These are phyloP conservation scores for Malassezia psittaci DNA, from an alignment of 1,284 basidiomycete species.

Conservation along the genomic window DNA sequence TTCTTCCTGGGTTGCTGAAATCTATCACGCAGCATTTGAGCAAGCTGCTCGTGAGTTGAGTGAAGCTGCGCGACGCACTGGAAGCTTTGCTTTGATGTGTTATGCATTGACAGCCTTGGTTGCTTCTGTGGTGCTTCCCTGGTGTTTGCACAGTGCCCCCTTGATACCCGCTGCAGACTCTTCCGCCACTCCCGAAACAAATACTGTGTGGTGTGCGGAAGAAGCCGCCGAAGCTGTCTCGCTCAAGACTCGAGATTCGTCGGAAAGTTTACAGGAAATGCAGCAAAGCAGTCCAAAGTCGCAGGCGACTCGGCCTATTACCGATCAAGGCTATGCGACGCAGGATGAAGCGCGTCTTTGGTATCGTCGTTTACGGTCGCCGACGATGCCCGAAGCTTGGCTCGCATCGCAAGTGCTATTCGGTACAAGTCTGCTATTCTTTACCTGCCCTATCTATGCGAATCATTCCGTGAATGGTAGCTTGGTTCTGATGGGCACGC, in stretches of 20 bases:
- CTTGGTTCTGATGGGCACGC: constrained; percentile 50
- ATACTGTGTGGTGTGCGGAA: background rate
- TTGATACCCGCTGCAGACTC: background rate
- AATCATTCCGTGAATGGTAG: constrained; percentile 47
- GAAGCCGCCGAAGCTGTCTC: background rate
- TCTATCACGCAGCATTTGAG: constrained; percentile 26
- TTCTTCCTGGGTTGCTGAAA: constrained; percentile 38
- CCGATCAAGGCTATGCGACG: background rate
- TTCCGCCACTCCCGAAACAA: background rate
- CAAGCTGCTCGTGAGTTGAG: constrained; percentile 14
- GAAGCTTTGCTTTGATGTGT: constrained; percentile 70
- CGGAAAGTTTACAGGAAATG: background rate
- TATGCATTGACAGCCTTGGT: constrained; percentile 62
- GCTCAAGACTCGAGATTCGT: background rate
- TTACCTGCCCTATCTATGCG: constrained; percentile 26
- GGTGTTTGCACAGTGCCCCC: constrained; percentile 53
- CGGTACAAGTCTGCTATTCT: constrained; percentile 22
- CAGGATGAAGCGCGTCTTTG: background rate
- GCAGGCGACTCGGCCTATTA: background rate
- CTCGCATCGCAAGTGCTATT: constrained; percentile 30
- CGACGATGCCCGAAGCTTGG: constrained; percentile 31
- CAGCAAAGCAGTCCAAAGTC: background rate
- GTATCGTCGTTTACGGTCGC: constrained; percentile 11
- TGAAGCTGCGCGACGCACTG: constrained; percentile 64
- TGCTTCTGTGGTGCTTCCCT: constrained; percentile 63